Conservation (phyloP, 108 stramenopile genomes). For the Tribonema minus region DNA sequence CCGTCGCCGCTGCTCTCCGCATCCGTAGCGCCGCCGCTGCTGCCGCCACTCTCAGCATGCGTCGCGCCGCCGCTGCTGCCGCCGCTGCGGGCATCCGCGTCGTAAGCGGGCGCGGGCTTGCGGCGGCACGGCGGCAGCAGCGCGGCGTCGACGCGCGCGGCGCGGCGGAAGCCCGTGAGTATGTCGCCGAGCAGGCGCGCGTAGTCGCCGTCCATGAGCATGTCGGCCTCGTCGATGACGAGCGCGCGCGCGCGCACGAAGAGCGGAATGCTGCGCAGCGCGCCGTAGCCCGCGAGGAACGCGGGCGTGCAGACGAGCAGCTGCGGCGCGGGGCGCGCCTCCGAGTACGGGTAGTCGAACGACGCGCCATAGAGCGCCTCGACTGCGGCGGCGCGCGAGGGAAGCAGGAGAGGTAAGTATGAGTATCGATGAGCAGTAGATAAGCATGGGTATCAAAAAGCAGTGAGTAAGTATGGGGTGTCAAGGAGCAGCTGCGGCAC, state of each 20-base stretch:
- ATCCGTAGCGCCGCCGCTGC: no score
- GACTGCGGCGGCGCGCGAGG: background rate
- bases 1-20: no score
- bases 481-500: conserved; percentile 42
- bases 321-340: conserved; percentile 32
- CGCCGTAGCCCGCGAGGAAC: conserved; percentile 36
- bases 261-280: conserved; percentile 46
- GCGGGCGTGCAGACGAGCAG: conserved; percentile 50
- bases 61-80: no score
- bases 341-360: conserved; percentile 41
- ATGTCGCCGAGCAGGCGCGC: conserved; percentile 75
- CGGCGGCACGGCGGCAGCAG: background rate
- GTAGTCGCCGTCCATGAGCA: conserved; percentile 92
- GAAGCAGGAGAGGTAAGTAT: background rate
- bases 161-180: conserved; percentile 73
- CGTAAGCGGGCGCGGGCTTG: no score
- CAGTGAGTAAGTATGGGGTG: conserved; percentile 37
- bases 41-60: no score
- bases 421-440: no score
- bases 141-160: conserved; percentile 43
- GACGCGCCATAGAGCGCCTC: conserved; percentile 35
- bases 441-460: no score
- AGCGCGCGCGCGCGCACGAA: conserved; percentile 76
- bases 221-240: conserved; percentile 92
- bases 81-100: no score